Evolutionary conservation across 768 basidiomycete species (phyloP), one percentile per base, ranked within the genome.

Genomic region (Suillus cothurnatus): DNA sequence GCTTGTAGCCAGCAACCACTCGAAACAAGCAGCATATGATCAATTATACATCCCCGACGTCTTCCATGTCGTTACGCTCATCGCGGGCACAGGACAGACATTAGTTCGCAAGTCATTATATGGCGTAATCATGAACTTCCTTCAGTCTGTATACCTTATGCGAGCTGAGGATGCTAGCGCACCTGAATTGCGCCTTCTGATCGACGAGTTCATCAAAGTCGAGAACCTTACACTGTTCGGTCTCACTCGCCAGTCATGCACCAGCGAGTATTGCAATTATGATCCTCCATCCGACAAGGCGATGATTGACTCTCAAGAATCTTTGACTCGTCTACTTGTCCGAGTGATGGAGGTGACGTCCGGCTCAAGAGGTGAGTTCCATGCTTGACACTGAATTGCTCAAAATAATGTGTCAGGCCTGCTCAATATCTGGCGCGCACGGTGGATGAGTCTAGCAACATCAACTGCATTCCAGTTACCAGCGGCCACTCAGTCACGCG

Each of bases 371-470:
- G 93, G 95, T 95, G 66, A 61, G 84, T 75, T 32, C 49, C 19
- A 59, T 59, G 39, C 4, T 41, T 59, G 34, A 12, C 39, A 59
- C 12, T 31, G 28, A 12, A 21, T 12, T 28, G 26, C 19, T 59
- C 19, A 21, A 53, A 39, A 74, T 38, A 50, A 71, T 55, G 66
- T 56, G 62, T 26, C 62, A 93, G 93, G 89, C 14, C 76, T 94
- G 4, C 77, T 92, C 36, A 97, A 97, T 71, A 86, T 92, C 4
- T 97, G 95, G 95, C 86, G 91, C 65, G 93, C 95, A 32, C 84
- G 95, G 41, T 97, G 95, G 94, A 95, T 95, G 91, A 88, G 93
- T 49, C 75, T 97, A 64, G 87, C 94, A 17, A 91, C 92, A 1
- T 88, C 93, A 1, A 92, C 92, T 0, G 94, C 95, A 26, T 97